Base-by-base conservation (phyloP, 2,329 filamentous ascomycete genomes). In the Paramyrothecium sp. region DNA sequence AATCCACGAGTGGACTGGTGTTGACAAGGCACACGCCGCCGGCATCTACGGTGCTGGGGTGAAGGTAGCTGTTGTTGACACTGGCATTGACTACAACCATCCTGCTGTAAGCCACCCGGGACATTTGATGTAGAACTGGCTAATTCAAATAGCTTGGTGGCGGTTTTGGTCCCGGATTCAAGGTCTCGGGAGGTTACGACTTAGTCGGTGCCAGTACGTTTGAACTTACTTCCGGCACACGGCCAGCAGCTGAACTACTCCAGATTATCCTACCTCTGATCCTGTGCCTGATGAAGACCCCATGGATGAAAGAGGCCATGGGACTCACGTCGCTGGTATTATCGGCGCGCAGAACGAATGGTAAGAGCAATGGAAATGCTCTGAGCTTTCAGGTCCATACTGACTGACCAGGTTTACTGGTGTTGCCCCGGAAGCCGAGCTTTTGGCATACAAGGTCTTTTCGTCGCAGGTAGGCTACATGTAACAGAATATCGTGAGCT, bases 281-380 rank as follows among this genome's bases (percentile, higher is more conserved):
- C 33, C 41, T 19, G n/a, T 46, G 2, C 68, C 68, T 0, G 61
- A 69, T 54, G 61, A 59, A 8, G 67, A 71, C 44, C 69, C 69
- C 3, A 56, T 58, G 11, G 67, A 70, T 23, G 53, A 63, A 1
- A 26, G 59, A 20, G 69, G 67, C n/a, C 65, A 69, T 50, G 64
- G 68, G n/a, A 69, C 67, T 13, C 69, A 71, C 34, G 67, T 71
- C 3, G 60, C 68, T 41, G 69, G 69, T 10, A 71, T 71, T 20
- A 60, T 71, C 49, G 69, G 69, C 8, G 69, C 65, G 1, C 34
- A 60, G 44, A 58, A 53, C 21, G 49, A 53, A 57, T 60, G 26
- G 26, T 30, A 30, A 30, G 26, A 30, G 26, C 19, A 7, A 20
- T 4, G 26, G 26, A n/a, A n/a, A 4, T 30, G 10, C 26, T 52